These are phyloP conservation scores for Copromyces sp. DNA, from an alignment of 495 filamentous ascomycete genomes.

Conservation along the genomic window DNA sequence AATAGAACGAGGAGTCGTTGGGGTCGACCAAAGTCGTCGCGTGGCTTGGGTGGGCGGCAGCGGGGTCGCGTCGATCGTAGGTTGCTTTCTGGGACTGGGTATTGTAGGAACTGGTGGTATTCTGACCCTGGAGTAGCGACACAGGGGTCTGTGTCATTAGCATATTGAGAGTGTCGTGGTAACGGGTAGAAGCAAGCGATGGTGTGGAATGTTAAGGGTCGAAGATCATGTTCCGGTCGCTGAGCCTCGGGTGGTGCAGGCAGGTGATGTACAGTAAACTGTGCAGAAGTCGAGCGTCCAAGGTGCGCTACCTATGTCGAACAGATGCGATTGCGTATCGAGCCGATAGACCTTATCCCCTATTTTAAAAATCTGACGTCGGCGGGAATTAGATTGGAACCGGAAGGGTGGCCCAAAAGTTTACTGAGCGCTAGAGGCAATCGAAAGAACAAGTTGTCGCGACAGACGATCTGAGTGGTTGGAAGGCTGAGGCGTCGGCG, in stretches of 20 bases:
- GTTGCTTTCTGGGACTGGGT: slow-evolving; percentile 13
- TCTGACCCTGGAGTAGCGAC: slow-evolving; percentile 37
- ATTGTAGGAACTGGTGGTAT: slow-evolving; percentile 26
- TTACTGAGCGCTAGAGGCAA: slow-evolving; percentile 15
- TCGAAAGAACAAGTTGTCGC: slow-evolving; percentile 12
- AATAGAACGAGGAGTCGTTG: slow-evolving; percentile 9
- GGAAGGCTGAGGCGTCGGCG: slow-evolving; percentile 17
- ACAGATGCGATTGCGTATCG: not conserved
- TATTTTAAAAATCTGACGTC: not conserved
- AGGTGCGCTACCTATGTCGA: not conserved
- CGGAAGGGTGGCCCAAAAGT: not conserved
- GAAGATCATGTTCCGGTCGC: not conserved
- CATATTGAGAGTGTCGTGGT: slow-evolving; percentile 21
- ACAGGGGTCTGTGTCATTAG: slow-evolving; percentile 42
- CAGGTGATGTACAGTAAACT: not conserved
- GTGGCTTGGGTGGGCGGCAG: slow-evolving; percentile 19
- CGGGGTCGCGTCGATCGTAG: slow-evolving; percentile 3
- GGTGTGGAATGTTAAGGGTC: not conserved
- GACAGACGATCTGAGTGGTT: slow-evolving; percentile 23
- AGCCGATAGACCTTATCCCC: not conserved
- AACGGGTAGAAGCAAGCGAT: not conserved
- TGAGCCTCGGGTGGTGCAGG: not conserved
- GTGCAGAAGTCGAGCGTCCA: not conserved
- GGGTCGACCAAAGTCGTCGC: slow-evolving; percentile 27
- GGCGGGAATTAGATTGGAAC: not conserved